Conservation (phyloP, 176 grass and related monocot species). For the Thinopyrum elongatum region DNA sequence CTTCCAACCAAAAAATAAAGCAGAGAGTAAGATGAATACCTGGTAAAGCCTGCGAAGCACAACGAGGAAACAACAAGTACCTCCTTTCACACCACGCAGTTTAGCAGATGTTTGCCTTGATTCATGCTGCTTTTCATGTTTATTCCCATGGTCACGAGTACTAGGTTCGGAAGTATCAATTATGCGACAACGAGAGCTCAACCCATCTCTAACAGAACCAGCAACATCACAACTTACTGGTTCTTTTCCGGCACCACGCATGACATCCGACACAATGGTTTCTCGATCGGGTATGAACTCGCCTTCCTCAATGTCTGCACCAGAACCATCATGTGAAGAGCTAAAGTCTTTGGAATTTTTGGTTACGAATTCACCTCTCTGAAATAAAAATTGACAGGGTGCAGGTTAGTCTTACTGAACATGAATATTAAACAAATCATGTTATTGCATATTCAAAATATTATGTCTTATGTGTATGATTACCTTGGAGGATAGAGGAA, state of each 20-base stretch:
- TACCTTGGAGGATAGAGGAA: constrained; percentile 28
- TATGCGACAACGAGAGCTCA: neutral
- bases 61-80: constrained; percentile 28
- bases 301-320: constrained; percentile 34
- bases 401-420: neutral
- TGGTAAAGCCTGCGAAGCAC: constrained; percentile 40
- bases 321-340: neutral
- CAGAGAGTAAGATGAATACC: constrained; percentile 29
- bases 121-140: constrained; percentile 13
- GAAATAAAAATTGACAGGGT: constrained; percentile 19
- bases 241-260: neutral
- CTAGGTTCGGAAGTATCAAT: neutral
- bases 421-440: neutral
- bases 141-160: neutral
- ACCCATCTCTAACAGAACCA: neutral
- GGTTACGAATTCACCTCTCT: constrained; percentile 15
- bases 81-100: neutral
- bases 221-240: constrained; percentile 13
- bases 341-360: neutral
- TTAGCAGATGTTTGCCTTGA: constrained; percentile 19
- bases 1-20: constrained; percentile 12
- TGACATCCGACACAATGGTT: neutral
- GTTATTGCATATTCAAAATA: neutral
- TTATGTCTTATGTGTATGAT: neutral
- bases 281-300: constrained; percentile 30